Base-by-base conservation (phyloP, 2,329 filamentous ascomycete species). In the Hypomyces perniciosus region DNA sequence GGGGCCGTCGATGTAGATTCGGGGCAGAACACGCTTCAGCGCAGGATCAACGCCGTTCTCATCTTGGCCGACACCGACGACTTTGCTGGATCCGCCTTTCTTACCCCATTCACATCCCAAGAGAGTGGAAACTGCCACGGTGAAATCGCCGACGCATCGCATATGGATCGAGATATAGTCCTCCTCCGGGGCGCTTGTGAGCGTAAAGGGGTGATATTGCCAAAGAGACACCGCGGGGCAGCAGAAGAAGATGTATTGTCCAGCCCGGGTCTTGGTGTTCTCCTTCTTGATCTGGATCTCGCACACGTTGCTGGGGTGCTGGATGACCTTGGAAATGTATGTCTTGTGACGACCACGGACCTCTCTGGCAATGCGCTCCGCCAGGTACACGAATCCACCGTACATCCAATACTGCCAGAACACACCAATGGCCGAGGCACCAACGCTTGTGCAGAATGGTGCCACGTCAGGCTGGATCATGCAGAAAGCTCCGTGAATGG, bases 221-320 rank as follows among this genome's bases (percentile, higher is more conserved):
- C 87, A 93, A 42, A 93, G 76, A 1, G 88, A 92, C 12, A 93
- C 83, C 57, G 89, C 87, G 1, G 89, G 89, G 65, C 88, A 93
- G 74, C 86, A 92, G 60, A 93, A 77, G 73, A 92, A 92, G 61
- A 95, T 92, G 72, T 93, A 93, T 77, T 90, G 87, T 46, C 89
- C 89, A 20, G 88, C 86, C 47, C 80, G 78, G 3, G 87, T 90
- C 75, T 85, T 90, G 41, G 88, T 91, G 70, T 90, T 75, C 64
- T 91, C 87, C 71, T 93, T 93, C 77, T 92, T 91, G 73, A 95
- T 90, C 72, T 93, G 89, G 54, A 95, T 91, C 71, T 95, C 89
- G 66, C 87, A 88, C 13, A 95, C 89, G 62, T 90, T 90, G 74
- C 86, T 90, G 6, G 88, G 88, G 67, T 95, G 88, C 72, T 93